Base-by-base conservation (phyloP, 2,329 filamentous ascomycete genomes). In the Chaetomium globosum region DNA sequence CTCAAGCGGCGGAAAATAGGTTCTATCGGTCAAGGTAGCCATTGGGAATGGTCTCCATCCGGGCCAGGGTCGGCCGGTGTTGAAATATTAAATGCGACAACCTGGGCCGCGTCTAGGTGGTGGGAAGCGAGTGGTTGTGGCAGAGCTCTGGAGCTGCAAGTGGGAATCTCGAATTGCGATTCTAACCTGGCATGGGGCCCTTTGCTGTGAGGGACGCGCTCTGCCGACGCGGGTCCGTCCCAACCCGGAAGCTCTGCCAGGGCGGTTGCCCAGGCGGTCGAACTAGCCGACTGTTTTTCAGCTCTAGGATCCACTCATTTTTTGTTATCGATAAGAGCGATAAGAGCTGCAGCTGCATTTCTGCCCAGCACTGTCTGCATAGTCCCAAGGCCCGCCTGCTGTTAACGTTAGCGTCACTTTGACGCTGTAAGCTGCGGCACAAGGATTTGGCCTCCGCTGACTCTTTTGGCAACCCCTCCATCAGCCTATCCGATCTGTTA, bases 1-100 rank as follows among this genome's bases (percentile, higher is more conserved):
- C 78, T 92, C 90, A 78, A 97, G 83, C 75, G 92, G 87, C 75
- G 93, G 92, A 74, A 96, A 90, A 80, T 93, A 95, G 76, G 85
- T 82, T 75, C 82, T 81, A 80, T 90, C 88, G 74, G 86, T 84
- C 75, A 86, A 80, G 78, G 88, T 84, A 81, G 87, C 89, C 89
- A 92, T 93, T 81, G 79, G 82, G 81, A 77, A 80, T 77, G 79
- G 78, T 78, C 80, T 83, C 80, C 82, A 80, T 79, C 78, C 69
- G 72, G 59, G 64, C 66, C 65, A 65, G 61, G 49, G 23, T 23
- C 51, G 67, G 58, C 52, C 51, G 46, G 55, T 33, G 55, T 13
- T 36, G 61, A 57, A 65, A 51, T 64, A 48, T 65, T 12, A 23
- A 26, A 61, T 62, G 60, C 54, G 60, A 64, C 31, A 48, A 56